Evolutionary conservation across 1,284 basidiomycete species (phyloP).

Genomic region (Trametes pubescens): DNA sequence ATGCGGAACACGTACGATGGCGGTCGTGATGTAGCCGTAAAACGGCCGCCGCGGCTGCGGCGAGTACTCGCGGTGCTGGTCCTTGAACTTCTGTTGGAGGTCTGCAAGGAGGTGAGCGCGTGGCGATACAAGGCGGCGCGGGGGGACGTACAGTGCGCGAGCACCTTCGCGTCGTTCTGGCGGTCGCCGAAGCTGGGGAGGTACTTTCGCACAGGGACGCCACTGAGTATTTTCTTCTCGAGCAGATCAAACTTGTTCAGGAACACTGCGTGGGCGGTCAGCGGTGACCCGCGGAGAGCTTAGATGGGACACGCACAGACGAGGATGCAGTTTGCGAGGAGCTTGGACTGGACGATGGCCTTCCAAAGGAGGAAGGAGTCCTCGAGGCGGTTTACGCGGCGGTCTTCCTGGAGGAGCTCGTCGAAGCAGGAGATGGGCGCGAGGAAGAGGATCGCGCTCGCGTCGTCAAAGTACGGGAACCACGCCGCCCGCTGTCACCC

Average conservation of each 20-base stretch:
- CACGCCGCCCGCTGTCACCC: conserved; percentile 44
- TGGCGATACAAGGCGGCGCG: not conserved
- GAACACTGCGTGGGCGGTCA: conserved; percentile 50
- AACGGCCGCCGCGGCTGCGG: conserved; percentile 52
- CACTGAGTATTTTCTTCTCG: conserved; percentile 46
- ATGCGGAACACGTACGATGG: conserved; percentile 53
- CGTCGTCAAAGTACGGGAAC: conserved; percentile 73
- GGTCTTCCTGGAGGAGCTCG: conserved; percentile 67
- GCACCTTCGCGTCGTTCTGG: conserved; percentile 62
- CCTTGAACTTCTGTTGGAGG: conserved; percentile 69
- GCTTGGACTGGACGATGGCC: conserved; percentile 59
- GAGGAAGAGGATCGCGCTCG: conserved; percentile 74
- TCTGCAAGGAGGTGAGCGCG: conserved; percentile 48
- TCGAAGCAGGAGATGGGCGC: conserved; percentile 76
- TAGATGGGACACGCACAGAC: conserved; percentile 46
- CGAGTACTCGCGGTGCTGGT: conserved; percentile 58
- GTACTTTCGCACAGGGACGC: conserved; percentile 44
- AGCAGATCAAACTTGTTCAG: conserved; percentile 71
- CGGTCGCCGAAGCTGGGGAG: conserved; percentile 66
- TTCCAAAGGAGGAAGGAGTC: conserved; percentile 74
- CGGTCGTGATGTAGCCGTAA: conserved; percentile 69
- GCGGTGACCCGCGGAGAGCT: not conserved
- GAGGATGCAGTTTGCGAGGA: conserved; percentile 63
- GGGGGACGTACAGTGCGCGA: conserved; percentile 64
- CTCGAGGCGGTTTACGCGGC: conserved; percentile 66